Evolutionary conservation across 495 filamentous ascomycete species (phyloP).

Genomic region (Talaromyces trachyspermus): DNA sequence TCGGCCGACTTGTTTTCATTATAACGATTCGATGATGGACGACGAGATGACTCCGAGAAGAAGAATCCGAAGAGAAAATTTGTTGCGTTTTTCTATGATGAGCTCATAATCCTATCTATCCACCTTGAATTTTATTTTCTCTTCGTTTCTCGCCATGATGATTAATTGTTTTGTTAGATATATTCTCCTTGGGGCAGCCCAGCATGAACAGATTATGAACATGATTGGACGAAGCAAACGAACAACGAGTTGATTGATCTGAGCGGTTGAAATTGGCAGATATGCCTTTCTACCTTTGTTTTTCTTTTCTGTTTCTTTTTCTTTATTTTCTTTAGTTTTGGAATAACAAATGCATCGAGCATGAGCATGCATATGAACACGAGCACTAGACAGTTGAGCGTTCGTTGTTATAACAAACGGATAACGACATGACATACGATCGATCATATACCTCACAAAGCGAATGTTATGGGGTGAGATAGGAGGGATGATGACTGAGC

Average conservation of each 20-base stretch:
- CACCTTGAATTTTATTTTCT: conserved; percentile 2
- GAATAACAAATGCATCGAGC: background rate
- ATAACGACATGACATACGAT: background rate
- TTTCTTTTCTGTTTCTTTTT: conserved; percentile 19
- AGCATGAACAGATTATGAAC: conserved; percentile 16
- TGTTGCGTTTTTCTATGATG: conserved; percentile 2
- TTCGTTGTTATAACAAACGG: background rate
- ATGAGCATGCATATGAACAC: background rate
- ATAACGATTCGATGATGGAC: conserved; percentile 50
- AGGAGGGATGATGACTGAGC: too few species aligned
- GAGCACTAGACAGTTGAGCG: conserved; percentile 1
- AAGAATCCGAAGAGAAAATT: conserved; percentile 34
- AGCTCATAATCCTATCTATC: conserved; percentile 7
- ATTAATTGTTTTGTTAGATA: conserved; percentile 34
- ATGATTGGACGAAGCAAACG: conserved; percentile 8
- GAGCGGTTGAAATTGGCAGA: background rate
- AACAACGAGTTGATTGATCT: background rate
- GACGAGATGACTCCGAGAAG: conserved; percentile 45
- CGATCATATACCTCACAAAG: background rate
- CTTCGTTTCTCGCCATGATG: conserved; percentile 4
- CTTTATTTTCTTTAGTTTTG: background rate
- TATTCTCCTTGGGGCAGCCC: conserved; percentile 41
- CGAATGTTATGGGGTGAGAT: too few species aligned
- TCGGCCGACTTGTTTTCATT: conserved; percentile 11
- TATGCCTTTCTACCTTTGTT: background rate